Evolutionary conservation across 2,329 filamentous ascomycete species (phyloP).

Genomic region (Escovopsis sp.): DNA sequence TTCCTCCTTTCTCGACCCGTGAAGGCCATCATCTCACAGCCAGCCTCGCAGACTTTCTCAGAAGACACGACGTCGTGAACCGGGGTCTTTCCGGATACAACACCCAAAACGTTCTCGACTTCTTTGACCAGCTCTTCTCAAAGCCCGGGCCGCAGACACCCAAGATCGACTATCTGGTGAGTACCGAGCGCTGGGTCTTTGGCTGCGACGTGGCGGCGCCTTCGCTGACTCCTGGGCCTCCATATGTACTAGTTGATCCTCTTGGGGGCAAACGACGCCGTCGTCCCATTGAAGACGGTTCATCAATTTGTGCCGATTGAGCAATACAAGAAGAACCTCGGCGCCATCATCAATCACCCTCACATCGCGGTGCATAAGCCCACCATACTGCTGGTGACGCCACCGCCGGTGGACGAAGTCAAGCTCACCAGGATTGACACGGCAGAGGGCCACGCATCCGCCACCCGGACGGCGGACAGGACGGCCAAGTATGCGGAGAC

Average conservation of each 20-base stretch:
- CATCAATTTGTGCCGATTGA: conserved; percentile 67
- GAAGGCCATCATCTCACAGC: neutral
- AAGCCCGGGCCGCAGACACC: conserved; percentile 40
- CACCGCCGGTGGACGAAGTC: conserved; percentile 72
- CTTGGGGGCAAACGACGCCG: conserved; percentile 84
- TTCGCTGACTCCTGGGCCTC: neutral
- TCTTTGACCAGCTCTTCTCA: conserved; percentile 58
- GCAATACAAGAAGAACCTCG: conserved; percentile 59
- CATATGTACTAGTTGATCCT: conserved; percentile 46
- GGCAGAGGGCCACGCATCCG: conserved; percentile 27
- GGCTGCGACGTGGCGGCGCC: no score
- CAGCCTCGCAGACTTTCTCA: conserved; percentile 47
- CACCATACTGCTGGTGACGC: conserved; percentile 63
- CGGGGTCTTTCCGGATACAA: conserved; percentile 80
- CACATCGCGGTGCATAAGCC: conserved; percentile 54
- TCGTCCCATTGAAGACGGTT: conserved; percentile 44
- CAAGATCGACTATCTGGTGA: conserved; percentile 53
- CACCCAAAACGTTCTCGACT: conserved; percentile 55
- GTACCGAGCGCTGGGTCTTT: conserved; percentile 7
- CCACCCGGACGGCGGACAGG: conserved; percentile 30
- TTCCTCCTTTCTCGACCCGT: neutral
- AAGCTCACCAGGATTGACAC: conserved; percentile 37
- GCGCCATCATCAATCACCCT: conserved; percentile 57
- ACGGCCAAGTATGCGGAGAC: conserved; percentile 43
- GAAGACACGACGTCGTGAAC: conserved; percentile 75